Evolutionary conservation across 1,139 yeast genomes (phyloP), one percentile per base, ranked within the genome.

Genomic region (Sugiyamaella paludigena): DNA sequence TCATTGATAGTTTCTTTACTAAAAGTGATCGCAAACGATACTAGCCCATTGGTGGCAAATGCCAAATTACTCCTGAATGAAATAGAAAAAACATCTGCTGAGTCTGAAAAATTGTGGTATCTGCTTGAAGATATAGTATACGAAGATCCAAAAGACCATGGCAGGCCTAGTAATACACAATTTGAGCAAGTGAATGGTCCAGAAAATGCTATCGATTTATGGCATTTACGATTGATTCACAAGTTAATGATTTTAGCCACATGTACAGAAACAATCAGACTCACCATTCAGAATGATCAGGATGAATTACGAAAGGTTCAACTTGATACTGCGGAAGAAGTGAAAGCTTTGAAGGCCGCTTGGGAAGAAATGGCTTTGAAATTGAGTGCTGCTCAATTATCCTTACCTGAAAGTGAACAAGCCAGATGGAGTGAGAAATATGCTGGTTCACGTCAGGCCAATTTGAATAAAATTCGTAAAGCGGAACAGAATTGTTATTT

Each of bases 191-290:
- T 19, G 12, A 12, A 33, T 31, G 43, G 39, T 8, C 31, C 12
- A 2, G 48, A 49, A 19, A 12, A 34, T 7, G 48, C 50, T 15
- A 30, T 24, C 7, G 55, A 52, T 24, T 33, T 43, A n/a, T 29
- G 42, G 31, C 37, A 44, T 10, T 40, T 48, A 12, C 26, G 29
- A 12, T 39, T 48, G n/a, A 12, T 53, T 7, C 38, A 48, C 11
- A 54, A 60, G 31, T 57, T 68, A 12, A 46, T 66, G 45, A 57
- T 58, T 7, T 42, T 63, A 5, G 61, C 64, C 11, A 54, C 67
- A 4, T 54, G 62, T 12, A 66, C 72, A 2, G 70, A 65, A 29
- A 64, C 69, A 37, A 59, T 68, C 43, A 56, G 71, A 26, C 49
- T 60, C 43, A 66, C 67, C 1, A 58, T 68, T 27, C 59, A 55